phyloP scores from a whole-genome alignment of 225 moss, liverwort and hornwort genomes.

The Rhytidiadelphus loreus region DNA sequence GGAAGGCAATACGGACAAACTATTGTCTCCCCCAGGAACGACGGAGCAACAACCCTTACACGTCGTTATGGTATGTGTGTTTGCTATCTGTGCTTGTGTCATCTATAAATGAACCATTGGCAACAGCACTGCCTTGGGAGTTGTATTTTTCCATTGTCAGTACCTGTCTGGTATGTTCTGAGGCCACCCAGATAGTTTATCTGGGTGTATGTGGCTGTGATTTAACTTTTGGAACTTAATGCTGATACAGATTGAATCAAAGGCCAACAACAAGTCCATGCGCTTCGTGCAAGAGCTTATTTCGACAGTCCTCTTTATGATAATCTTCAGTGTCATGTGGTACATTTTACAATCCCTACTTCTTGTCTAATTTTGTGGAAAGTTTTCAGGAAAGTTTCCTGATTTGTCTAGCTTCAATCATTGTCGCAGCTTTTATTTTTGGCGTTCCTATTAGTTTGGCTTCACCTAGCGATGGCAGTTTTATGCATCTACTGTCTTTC shows the following conservation, averaged over 20 bases:
- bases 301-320: conserved; percentile 94
- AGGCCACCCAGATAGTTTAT: not conserved
- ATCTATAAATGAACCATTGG: not conserved
- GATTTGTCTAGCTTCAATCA: not conserved
- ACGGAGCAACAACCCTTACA: conserved; percentile 96
- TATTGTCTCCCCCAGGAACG: conserved; percentile 72
- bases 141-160: not conserved
- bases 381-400: not conserved
- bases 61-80: conserved; percentile 73
- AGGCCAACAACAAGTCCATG: conserved; percentile 89
- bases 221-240: not conserved
- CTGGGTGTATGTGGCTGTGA: not conserved
- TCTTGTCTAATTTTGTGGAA: not conserved
- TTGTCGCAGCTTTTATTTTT: not conserved
- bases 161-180: not conserved
- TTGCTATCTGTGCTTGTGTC: not conserved
- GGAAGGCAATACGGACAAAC: conserved; percentile 60
- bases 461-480: not conserved
- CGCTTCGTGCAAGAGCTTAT: conserved; percentile 97
- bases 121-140: not conserved
- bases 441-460: not conserved
- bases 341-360: conserved; percentile 12
- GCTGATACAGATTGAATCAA: conserved; percentile 74
- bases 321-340: conserved; percentile 99
- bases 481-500: not conserved